Evolutionary conservation across 306 rosid genomes (phyloP), one percentile per base, ranked within the genome.

Genomic region (Morella rubra): DNA sequence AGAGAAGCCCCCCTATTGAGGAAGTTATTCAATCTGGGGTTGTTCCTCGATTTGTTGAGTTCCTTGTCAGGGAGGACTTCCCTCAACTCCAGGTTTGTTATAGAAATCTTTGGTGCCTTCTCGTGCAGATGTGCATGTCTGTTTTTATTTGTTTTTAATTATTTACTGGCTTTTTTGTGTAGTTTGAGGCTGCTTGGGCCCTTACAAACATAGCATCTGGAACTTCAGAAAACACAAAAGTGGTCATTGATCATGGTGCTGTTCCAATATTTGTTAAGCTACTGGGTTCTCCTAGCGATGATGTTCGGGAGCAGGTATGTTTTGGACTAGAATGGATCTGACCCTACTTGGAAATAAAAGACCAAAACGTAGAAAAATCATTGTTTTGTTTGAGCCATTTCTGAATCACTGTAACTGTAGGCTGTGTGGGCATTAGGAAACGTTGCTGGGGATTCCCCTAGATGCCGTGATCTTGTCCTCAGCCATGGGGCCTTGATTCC

Each of bases 101-200:
- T 69, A 2, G 15, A 13, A 8, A 24, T 52, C 46, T 49, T 5
- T 19, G n/a, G 77, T 65, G 75, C 20, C 32, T 14, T 76, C 16
- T 18, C 4, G n/a, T 44, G 14, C 41, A 11, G 24, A 41, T 42
- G 32, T 13, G 64, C 56, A 59, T 59, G 8, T 66, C 40, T 77
- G 11, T 69, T 60, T 69, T 4, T 73, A 61, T 77, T 41, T 20
- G 19, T n/a, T 44, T 40, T 59, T 13, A 32, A 32, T 9, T 37
- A 24, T 61, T 81, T 53, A 47, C 54, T 77, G 42, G 50, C 45
- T 45, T 77, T 54, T 22, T n/a, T 72, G 58, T 79, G 8, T 72
- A 93, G 98, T 93, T 93, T 72, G 98, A 93, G 87, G 98, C 98
- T 55, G 98, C 98, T 19, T 93, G 98, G 98, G 98, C 98, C 14